Evolutionary conservation across 345 rosid species (phyloP), one percentile per base, ranked within the genome.

Genomic region (Populus euphratica): DNA sequence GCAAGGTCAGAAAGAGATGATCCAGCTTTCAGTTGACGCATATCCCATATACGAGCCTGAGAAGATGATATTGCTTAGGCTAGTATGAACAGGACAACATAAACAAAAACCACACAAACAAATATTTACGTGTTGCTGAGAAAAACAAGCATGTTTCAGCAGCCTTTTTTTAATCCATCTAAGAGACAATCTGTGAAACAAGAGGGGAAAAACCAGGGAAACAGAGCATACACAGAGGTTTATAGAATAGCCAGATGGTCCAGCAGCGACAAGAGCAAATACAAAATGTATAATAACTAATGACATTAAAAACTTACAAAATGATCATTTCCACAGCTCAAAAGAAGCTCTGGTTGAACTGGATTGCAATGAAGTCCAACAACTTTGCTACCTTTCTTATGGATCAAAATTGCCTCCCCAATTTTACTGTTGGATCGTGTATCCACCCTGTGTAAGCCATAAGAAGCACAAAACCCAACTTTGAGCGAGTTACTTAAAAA

Each of bases 311-410:
- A 79, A 76, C 98, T 90, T 86, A 95, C 99, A 85, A 87, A 93
- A 86, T 93, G 97, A 88, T 95, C 99, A 62, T 95, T 95, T 76
- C 99, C 99, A 80, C 96, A 93, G 74, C 97, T 95, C 80, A 95
- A 83, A 50, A 93, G 85, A 82, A 93, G 90, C 83, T 91, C 98
- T 1, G 97, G 97, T 54, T 92, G 99, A 75, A 92, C 85, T 31
- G 98, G 98, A 87, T 93, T 93, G 88, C 98, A 93, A 78, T 96
- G 97, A 29, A 96, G 92, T 65, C 99, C 93, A 79, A 91, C 96
- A 59, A 96, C 99, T 87, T 96, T 96, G 86, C 85, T 91, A 27
- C 94, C 92, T 86, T 89, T 89, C 93, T 92, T 92, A 85, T 96
- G 99, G 76, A 96, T 89, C 90, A 96, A 82, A 82, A 91, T 75